Percentiles rank a stretch among this genome's conserved stretches.
These are phyloP conservation scores for Trichosporon sp. DNA, from an alignment of 1,284 basidiomycete species.

Conservation along the genomic window DNA sequence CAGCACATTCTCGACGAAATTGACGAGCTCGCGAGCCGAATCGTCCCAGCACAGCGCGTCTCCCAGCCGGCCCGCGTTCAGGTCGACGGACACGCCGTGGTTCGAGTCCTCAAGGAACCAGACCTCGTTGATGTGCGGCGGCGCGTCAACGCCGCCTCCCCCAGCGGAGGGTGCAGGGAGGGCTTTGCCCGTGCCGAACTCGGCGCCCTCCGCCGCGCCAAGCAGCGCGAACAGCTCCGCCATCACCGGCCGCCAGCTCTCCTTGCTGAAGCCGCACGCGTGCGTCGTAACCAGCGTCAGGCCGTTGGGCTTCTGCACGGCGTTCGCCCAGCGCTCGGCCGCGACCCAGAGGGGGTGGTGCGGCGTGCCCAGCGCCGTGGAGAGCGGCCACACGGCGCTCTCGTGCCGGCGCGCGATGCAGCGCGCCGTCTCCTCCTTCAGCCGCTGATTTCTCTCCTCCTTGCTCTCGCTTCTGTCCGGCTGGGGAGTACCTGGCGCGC, in stretches of 20 bases:
- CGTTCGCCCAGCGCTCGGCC: conserved; percentile 24
- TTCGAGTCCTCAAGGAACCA: conserved; percentile 74
- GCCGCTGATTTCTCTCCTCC: conserved; percentile 35
- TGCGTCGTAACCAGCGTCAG: conserved; percentile 68
- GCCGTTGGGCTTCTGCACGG: conserved; percentile 35
- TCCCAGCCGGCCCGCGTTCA: conserved; percentile 60
- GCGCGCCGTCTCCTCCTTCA: conserved; percentile 9
- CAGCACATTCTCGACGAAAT: conserved; percentile 49
- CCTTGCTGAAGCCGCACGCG: conserved; percentile 77
- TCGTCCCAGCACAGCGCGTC: conserved; percentile 43
- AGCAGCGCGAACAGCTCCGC: conserved; percentile 46
- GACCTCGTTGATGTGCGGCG: conserved; percentile 60
- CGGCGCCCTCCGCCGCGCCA: background rate
- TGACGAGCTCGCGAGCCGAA: conserved; percentile 41
- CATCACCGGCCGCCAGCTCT: conserved; percentile 64
- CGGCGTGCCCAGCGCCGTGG: conserved; percentile 21
- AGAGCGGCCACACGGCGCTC: conserved; percentile 14
- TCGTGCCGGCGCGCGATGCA: background rate
- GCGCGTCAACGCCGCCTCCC: too few species aligned
- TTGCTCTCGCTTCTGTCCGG: conserved; percentile 21
- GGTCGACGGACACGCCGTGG: conserved; percentile 67
- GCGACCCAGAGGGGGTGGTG: conserved; percentile 46
- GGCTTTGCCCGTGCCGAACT: conserved; percentile 5
- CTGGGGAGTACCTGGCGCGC: conserved; percentile 17
- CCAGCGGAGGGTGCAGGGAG: too few species aligned